Base-by-base conservation (phyloP, 83 land plant species). In the Isoetes engelmannii region DNA sequence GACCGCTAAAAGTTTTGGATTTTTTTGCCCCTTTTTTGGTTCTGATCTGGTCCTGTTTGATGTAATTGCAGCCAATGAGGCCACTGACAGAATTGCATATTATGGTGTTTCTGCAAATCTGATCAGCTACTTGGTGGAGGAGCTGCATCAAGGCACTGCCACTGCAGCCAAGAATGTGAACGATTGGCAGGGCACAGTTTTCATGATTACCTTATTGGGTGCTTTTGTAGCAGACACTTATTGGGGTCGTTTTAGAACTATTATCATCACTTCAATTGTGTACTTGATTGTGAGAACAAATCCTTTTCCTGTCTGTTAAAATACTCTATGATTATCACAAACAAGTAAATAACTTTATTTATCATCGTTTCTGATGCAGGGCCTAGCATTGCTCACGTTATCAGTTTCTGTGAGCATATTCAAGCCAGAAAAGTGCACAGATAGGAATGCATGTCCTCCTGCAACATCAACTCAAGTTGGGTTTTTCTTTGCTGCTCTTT, bases 111-210 rank as follows among this genome's bases (percentile, higher is more conserved):
- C 42, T 5, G 45, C 43, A 7, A 62, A 37, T 13, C 45, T 62
- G 43, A 47, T 62, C 48, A 37, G 46, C 53, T 67, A 67, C 18
- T 67, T 67, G 13, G 28, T 21, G 54, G 48, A 42, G 4, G 69
- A 46, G 62, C 18, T 67, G 69, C 69, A 67, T 63, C 55, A 51
- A 44, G 45, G 67, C 45, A 63, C 28, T 63, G 67, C 67, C 67
- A 7, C 67, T 7, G 67, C 67, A 37, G 67, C 67, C 7, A 63
- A 63, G 19, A 41, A 37, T 45, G 67, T 63, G 12, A 63, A 41
- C 7, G 44, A 37, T 21, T 63, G 67, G 67, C 7, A 15, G 6
- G 67, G 67, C 9, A 63, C 67, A 17, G 19, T 15, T 18, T 63
- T 41, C 45, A 41, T 63, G 6, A 10, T 44, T 7, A 63, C 67